phyloP scores from a whole-genome alignment of 2,329 filamentous ascomycete species.

The Diaporthe amygdali region DNA sequence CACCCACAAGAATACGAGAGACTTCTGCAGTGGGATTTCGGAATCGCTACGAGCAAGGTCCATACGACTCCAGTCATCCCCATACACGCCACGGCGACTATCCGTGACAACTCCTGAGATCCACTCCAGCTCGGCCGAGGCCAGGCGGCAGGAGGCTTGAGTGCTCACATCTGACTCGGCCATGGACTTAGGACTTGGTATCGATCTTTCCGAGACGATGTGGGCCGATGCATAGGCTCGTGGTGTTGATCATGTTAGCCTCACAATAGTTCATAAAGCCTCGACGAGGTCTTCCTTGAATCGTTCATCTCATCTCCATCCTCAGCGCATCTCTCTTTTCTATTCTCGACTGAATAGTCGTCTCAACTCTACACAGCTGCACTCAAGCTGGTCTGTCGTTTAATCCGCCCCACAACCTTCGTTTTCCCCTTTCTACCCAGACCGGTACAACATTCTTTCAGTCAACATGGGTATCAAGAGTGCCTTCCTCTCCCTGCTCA shows the following conservation, averaged over 20 bases:
- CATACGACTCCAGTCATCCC: background rate
- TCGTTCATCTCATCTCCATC: background rate
- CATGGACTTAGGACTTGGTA: background rate
- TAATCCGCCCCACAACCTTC: background rate
- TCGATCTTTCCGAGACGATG: background rate
- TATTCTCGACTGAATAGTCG: background rate
- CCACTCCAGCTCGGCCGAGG: conserved; percentile 2
- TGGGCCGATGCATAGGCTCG: background rate
- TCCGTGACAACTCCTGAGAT: conserved; percentile 4
- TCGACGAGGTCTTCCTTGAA: background rate
- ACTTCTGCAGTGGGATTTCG: background rate
- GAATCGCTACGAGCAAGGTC: background rate
- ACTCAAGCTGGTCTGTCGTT: background rate
- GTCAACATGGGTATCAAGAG: conserved; percentile 12
- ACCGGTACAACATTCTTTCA: background rate
- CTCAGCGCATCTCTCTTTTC: background rate
- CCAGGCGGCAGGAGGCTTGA: conserved; percentile 8
- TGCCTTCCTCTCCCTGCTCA: conserved; percentile 6
- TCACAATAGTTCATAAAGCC: background rate
- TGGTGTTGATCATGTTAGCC: background rate
- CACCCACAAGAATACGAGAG: background rate
- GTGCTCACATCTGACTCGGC: conserved; percentile 6
- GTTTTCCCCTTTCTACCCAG: background rate
- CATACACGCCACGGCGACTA: background rate
- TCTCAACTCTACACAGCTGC: background rate